Base-by-base conservation (phyloP, 768 basidiomycete genomes). In the Serpula lacrymans region DNA sequence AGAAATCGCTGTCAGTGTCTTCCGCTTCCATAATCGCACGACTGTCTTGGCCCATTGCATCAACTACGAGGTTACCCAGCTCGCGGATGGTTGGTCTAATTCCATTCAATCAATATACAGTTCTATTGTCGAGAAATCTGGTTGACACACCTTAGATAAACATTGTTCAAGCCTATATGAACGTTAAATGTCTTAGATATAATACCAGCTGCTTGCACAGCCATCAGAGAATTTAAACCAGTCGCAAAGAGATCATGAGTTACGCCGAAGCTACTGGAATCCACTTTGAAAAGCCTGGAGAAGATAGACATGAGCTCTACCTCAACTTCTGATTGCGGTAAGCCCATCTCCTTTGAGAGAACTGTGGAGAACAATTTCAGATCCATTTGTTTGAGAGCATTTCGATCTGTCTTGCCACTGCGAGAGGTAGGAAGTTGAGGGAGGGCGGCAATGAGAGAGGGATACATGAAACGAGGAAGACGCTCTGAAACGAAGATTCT, bases 381-480 rank as follows among this genome's bases (percentile, higher is more conserved):
- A 20, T 58, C 53, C 50, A 60, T 53, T 38, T 53, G 46, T 21
- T 54, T 59, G 42, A 59, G 36, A 4, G 58, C 44, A 5, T 52
- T 57, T 10, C 58, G 39, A 37, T 59, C 58, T n/a, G 55, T 55
- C 51, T 59, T 59, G 14, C 58, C 58, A 11, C 48, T 58, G 8
- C 49, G 50, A 17, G 55, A 60, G 6, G 51, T 20, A 2, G 58
- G 58, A 2, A 59, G 37, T 10, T 48, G 34, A 33, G 51, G 43
- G 14, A 59, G 55, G 17, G 50, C 45, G 10, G 55, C 53, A 16
- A 60, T 46, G 18, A 59, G 51, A 3, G 58, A 58, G 8, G 58
- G 58, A 40, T 58, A 58, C 58, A 59, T 59, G 45, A 60, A 59
- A 6, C 58, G 53, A n/a, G 58, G 58, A 2, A 59, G 53, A 6